Evolutionary conservation across 495 filamentous ascomycete genomes (phyloP).

Genomic region (Oleoguttula mirabilis): DNA sequence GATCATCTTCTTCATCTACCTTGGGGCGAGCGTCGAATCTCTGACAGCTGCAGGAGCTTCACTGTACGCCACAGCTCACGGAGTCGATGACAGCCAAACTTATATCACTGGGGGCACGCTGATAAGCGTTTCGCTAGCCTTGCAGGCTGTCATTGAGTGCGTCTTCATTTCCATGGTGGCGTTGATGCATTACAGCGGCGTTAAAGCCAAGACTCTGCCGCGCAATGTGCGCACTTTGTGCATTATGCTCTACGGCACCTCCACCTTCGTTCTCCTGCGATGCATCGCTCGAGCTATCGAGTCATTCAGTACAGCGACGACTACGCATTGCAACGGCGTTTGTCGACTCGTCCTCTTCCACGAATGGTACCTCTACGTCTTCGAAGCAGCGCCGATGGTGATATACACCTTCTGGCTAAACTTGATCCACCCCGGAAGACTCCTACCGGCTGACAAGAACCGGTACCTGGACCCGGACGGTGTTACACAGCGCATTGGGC

Average conservation of each 20-base stretch:
- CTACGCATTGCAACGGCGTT: conserved; percentile 13
- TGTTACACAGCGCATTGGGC: conserved; percentile 24
- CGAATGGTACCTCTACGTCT: conserved; percentile 31
- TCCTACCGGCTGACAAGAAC: conserved; percentile 21
- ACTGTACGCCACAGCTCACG: conserved; percentile 42
- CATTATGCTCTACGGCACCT: conserved; percentile 24
- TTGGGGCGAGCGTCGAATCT: conserved; percentile 50
- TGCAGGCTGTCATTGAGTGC: conserved; percentile 31
- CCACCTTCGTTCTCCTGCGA: conserved; percentile 25
- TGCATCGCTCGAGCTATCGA: conserved; percentile 30
- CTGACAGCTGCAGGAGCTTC: conserved; percentile 60
- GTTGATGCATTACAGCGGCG: conserved; percentile 38
- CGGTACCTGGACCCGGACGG: conserved; percentile 26
- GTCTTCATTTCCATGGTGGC: conserved; percentile 29
- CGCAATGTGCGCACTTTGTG: conserved; percentile 46
- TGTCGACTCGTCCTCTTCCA: conserved; percentile 21
- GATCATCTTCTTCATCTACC: conserved; percentile 57
- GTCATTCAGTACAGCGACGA: conserved; percentile 24
- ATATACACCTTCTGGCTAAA: conserved; percentile 27
- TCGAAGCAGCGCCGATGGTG: conserved; percentile 31
- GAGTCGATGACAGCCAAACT: conserved; percentile 50
- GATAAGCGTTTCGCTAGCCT: conserved; percentile 28
- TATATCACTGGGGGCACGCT: conserved; percentile 32
- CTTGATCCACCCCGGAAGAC: conserved; percentile 25
- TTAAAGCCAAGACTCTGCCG: conserved; percentile 39